Evolutionary conservation across 2,329 filamentous ascomycete genomes (phyloP).

Genomic region (Aspergillus fructus): DNA sequence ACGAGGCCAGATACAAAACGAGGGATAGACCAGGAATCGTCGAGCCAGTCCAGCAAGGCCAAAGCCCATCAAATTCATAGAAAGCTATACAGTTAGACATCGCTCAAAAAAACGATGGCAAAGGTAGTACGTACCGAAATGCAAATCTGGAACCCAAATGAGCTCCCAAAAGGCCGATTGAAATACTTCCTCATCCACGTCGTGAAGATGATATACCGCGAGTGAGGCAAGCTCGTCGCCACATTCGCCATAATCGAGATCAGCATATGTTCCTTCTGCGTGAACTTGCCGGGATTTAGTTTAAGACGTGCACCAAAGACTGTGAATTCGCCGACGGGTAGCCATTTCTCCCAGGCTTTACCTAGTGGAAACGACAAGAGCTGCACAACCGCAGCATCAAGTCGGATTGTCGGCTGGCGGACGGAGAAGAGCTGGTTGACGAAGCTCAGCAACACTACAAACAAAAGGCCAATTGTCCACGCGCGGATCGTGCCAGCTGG

Average conservation of each 20-base stretch:
- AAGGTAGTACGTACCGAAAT: background rate
- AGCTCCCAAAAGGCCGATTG: background rate
- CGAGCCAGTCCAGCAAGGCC: conserved; percentile 8
- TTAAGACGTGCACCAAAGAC: conserved; percentile 6
- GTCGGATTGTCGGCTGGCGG: conserved; percentile 11
- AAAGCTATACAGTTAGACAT: background rate
- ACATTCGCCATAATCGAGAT: conserved; percentile 11
- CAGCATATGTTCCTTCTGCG: conserved; percentile 12
- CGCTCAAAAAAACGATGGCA: background rate
- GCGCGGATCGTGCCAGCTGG: conserved; percentile 28
- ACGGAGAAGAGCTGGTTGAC: conserved; percentile 21
- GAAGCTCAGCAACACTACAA: conserved; percentile 13
- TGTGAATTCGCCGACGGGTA: conserved; percentile 4
- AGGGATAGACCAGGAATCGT: conserved; percentile 10
- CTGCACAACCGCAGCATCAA: conserved; percentile 1
- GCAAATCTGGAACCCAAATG: conserved; percentile 4
- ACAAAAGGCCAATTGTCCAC: conserved; percentile 44
- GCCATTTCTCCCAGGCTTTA: background rate
- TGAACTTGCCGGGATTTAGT: conserved; percentile 13
- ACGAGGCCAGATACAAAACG: conserved; percentile 7
- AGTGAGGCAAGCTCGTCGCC: background rate
- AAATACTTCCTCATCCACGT: conserved; percentile 4
- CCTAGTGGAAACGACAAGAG: conserved; percentile 9
- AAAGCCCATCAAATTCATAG: conserved; percentile 7
- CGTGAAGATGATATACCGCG: conserved; percentile 6